Base-by-base conservation (phyloP, 768 basidiomycete genomes). In the Mycena vulgaris region DNA sequence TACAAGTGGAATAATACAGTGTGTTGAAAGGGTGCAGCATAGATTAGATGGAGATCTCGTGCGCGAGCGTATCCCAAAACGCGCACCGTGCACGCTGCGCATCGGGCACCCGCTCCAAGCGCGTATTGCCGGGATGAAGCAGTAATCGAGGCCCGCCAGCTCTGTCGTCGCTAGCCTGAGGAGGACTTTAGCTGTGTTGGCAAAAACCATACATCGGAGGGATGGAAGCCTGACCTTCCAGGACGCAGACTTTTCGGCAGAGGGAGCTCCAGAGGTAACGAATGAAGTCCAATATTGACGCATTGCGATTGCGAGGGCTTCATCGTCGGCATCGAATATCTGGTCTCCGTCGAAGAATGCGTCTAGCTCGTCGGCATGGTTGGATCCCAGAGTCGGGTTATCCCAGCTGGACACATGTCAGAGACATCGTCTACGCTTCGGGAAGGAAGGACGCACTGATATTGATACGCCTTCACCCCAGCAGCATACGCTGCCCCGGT, bases 251-350 rank as follows among this genome's bases (percentile, higher is more conserved):
- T 58, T 68, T 10, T 60, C 39, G 13, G 81, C 76, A 5, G 68
- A 74, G 2, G 83, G 85, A 23, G 65, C 69, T 3, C 80, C 80
- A 19, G 72, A 74, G 1, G 80, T 81, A 10, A 80, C 84, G 56
- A 85, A 85, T 5, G 82, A 83, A 0, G 82, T 83, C 78, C 79
- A 86, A 61, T 76, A 84, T 52, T 82, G 75, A 23, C 82, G 78
- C 82, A 85, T 85, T 7, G 80, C 75, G 31, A 75, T 74, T 66
- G 82, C 83, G 14, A 86, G 75, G 9, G 76, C 71, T 9, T 73
- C 48, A 45, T 82, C 78, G n/a, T 76, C 75, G 19, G 72, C 58
- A 62, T 80, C 76, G 49, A 79, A 70, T 7, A 72, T 71, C 7
- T 73, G 39, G 53, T 79, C 74, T 21, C 77, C 73, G 16, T 71